Conservation (phyloP, 2,329 filamentous ascomycete genomes). For the Coniochaeta sp. region DNA sequence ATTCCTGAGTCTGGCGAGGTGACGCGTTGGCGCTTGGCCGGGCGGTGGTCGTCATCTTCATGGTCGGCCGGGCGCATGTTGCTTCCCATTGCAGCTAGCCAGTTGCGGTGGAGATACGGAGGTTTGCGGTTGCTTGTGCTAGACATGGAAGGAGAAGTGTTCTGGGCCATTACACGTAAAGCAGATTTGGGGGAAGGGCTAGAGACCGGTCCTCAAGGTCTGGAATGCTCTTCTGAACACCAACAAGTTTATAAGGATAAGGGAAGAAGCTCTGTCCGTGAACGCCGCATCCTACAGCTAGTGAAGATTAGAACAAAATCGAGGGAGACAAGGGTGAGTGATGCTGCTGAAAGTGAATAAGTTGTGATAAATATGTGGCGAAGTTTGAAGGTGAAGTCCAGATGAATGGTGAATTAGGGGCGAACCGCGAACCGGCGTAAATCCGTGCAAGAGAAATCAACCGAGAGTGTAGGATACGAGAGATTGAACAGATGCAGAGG, state of each 20-base stretch:
- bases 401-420: neutral
- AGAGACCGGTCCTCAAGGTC: neutral
- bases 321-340: neutral
- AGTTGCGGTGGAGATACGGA: constrained; percentile 49
- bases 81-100: constrained; percentile 33
- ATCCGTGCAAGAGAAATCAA: neutral
- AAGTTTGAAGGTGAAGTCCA: neutral
- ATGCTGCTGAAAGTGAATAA: neutral
- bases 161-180: neutral
- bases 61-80: constrained; percentile 35
- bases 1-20: constrained; percentile 15
- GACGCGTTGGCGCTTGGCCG: constrained; percentile 44
- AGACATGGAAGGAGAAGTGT: constrained; percentile 35
- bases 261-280: neutral
- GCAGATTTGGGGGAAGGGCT: neutral
- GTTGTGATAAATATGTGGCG: neutral
- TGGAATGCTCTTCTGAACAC: neutral
- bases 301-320: neutral
- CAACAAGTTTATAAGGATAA: neutral
- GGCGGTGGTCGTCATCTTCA: constrained; percentile 29
- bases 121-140: constrained; percentile 38
- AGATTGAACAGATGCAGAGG: constrained; percentile 4
- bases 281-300: neutral
- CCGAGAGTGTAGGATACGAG: neutral
- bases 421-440: neutral